Percentiles rank a stretch among this genome's conserved stretches.
phyloP scores from a whole-genome alignment of 2,329 filamentous ascomycete species.

The Colletotrichum limetticola region DNA sequence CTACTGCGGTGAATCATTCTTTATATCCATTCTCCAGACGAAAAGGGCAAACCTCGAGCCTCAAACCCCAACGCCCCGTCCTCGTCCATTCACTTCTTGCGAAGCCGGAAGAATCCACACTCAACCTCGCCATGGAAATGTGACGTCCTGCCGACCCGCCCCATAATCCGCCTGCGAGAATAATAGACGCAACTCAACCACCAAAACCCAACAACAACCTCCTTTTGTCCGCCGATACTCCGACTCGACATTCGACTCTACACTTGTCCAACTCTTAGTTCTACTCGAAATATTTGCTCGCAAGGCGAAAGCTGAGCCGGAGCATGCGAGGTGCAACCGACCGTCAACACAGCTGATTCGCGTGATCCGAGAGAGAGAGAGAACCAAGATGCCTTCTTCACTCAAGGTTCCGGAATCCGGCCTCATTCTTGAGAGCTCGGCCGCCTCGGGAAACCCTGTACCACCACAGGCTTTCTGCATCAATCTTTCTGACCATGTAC shows the following conservation, averaged over 20 bases:
- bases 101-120: conserved; percentile 10
- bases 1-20: neutral
- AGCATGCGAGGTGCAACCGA: conserved; percentile 31
- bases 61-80: neutral
- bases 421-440: conserved; percentile 65
- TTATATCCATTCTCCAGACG: conserved; percentile 1
- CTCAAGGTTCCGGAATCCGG: conserved; percentile 68
- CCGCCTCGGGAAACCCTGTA: conserved; percentile 50
- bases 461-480: conserved; percentile 68
- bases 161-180: conserved; percentile 32
- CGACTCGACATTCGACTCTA: neutral
- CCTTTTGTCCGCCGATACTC: neutral
- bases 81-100: conserved; percentile 19
- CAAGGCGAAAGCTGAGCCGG: neutral
- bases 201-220: neutral
- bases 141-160: conserved; percentile 34
- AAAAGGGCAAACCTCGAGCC: neutral
- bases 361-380: conserved; percentile 19
- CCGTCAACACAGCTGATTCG: conserved; percentile 12
- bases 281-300: neutral
- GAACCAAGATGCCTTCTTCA: conserved; percentile 56
- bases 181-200: conserved; percentile 20
- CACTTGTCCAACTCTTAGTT: neutral
- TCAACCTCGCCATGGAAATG: conserved; percentile 27
- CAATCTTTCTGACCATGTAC: conserved; percentile 65